Conservation (phyloP, 164 flowering plant genomes). For the Stephania cephalantha region DNA sequence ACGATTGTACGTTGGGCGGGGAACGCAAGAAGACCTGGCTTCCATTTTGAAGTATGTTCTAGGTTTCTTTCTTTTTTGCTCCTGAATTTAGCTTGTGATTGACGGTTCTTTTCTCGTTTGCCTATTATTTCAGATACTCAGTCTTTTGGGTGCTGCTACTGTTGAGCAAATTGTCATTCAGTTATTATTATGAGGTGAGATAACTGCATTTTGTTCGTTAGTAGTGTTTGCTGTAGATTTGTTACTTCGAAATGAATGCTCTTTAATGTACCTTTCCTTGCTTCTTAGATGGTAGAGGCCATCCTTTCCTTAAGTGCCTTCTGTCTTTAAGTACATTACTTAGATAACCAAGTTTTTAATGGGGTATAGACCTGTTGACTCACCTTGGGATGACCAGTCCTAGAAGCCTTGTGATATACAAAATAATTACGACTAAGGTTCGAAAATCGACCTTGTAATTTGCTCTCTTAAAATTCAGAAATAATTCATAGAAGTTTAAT, state of each 20-base stretch:
- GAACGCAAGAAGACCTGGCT: slow-evolving; percentile 82
- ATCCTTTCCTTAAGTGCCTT: too few species aligned
- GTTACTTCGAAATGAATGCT: background rate
- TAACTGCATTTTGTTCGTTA: background rate
- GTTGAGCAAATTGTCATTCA: slow-evolving; percentile 67
- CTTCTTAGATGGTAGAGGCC: too few species aligned
- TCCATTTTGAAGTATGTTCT: slow-evolving; percentile 58
- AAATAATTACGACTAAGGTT: too few species aligned
- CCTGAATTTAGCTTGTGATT: slow-evolving; percentile 8
- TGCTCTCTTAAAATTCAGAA: too few species aligned
- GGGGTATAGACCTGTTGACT: too few species aligned
- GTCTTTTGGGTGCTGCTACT: slow-evolving; percentile 70
- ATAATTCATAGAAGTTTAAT: too few species aligned
- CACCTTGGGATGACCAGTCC: too few species aligned
- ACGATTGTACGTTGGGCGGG: slow-evolving; percentile 77
- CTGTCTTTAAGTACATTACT: too few species aligned
- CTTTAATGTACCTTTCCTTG: too few species aligned
- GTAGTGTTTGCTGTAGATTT: background rate
- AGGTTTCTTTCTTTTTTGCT: slow-evolving; percentile 1
- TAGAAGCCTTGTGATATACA: too few species aligned
- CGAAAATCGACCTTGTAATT: too few species aligned
- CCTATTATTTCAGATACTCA: slow-evolving; percentile 51
- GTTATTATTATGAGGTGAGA: slow-evolving; percentile 75
- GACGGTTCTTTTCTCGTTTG: slow-evolving; percentile 10
- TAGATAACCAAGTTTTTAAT: too few species aligned